A percentile compares a stretch with the other conserved stretches of the same genome.
Conservation (phyloP, 352 stramenopile species). For the Phytophthora europaea region DNA sequence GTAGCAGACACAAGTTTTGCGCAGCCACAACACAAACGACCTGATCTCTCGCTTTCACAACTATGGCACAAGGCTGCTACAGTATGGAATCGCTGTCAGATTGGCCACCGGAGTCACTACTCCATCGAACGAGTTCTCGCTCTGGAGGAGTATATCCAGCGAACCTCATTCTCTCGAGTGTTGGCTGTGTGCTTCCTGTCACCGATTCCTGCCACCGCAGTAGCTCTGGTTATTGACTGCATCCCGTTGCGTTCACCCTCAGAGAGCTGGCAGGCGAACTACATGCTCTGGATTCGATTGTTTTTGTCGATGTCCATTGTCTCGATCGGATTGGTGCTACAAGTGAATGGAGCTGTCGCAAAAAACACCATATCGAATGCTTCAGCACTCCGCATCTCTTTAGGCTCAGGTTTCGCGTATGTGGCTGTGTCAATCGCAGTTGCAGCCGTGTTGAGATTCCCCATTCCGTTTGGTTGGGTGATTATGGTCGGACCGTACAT, state of each 20-base stretch:
- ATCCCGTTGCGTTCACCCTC: background rate
- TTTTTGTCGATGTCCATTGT: background rate
- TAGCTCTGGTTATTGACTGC: background rate
- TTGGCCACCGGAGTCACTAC: conserved; percentile 4
- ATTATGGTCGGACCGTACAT: background rate
- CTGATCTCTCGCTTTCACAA: background rate
- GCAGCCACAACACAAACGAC: background rate
- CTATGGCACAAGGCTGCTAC: background rate
- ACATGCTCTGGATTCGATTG: conserved; percentile 2
- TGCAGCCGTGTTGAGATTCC: background rate
- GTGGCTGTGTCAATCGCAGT: background rate
- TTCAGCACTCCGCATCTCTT: background rate
- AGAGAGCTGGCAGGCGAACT: background rate
- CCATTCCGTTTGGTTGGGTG: conserved; percentile 2
- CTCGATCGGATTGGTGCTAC: background rate
- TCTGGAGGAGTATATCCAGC: conserved; percentile 1
- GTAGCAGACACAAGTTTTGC: background rate
- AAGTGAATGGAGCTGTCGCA: background rate
- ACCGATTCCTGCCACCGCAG: background rate
- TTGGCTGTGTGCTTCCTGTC: conserved; percentile 2
- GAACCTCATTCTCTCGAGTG: background rate
- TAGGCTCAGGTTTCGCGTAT: background rate
- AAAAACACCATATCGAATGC: background rate
- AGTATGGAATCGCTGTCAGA: background rate
- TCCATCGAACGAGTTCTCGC: conserved; percentile 2